Conservation (phyloP, 495 filamentous ascomycete genomes). For the Hyaloscypha bicolor region DNA sequence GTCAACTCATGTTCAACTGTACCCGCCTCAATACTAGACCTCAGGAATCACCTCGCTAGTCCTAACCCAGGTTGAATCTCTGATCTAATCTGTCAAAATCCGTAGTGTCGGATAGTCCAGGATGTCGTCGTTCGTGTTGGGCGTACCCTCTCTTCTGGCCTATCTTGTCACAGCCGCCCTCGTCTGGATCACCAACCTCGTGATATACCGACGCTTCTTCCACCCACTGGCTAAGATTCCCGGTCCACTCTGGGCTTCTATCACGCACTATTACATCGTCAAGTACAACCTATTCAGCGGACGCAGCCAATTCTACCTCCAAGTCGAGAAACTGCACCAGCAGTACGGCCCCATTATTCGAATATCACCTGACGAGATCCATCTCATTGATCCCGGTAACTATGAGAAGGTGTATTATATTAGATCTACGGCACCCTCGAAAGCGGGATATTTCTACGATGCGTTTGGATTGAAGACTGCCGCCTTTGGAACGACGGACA, state of each 20-base stretch:
- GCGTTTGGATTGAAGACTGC: background rate
- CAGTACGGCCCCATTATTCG: slow-evolving; percentile 23
- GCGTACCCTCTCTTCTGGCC: too few relatives aligned
- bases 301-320: slow-evolving; percentile 5
- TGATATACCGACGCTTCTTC: slow-evolving; percentile 49
- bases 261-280: slow-evolving; percentile 43
- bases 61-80: too few relatives aligned
- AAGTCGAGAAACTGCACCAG: slow-evolving; percentile 17
- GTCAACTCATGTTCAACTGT: too few relatives aligned
- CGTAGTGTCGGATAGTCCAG: too few relatives aligned
- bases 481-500: slow-evolving; percentile 29
- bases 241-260: slow-evolving; percentile 51
- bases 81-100: too few relatives aligned
- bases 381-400: background rate
- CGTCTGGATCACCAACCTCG: background rate
- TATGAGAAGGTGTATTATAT: background rate
- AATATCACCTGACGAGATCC: background rate
- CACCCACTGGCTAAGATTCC: slow-evolving; percentile 51
- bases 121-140: too few relatives aligned
- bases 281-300: slow-evolving; percentile 4
- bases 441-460: background rate
- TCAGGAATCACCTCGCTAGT: too few relatives aligned
- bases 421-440: background rate
- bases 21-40: too few relatives aligned
- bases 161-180: too few relatives aligned